phyloP scores from a whole-genome alignment of 164 flowering plant species.

The Annona squamosa region DNA sequence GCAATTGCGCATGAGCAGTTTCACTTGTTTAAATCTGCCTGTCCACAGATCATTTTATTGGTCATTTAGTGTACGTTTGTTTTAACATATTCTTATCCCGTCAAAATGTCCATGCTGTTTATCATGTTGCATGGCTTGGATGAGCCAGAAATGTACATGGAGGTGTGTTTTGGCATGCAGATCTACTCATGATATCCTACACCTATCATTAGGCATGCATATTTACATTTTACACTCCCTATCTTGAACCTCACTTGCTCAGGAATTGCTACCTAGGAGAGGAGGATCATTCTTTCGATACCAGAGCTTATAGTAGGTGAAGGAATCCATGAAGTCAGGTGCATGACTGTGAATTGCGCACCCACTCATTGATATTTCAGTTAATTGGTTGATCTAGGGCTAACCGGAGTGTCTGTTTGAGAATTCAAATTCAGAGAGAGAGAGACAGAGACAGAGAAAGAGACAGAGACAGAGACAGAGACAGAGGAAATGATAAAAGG shows the following conservation, averaged over 20 bases:
- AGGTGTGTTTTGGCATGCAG: not conserved
- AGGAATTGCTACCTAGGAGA: constrained; percentile 84
- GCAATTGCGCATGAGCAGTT: too few species aligned
- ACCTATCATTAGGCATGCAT: not conserved
- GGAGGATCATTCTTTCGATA: constrained; percentile 24
- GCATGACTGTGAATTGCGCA: constrained; percentile 35
- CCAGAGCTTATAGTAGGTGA: constrained; percentile 38
- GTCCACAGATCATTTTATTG: not conserved
- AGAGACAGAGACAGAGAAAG: constrained; percentile 1
- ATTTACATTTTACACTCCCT: not conserved
- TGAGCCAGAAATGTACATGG: too few species aligned
- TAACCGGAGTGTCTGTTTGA: constrained; percentile 34
- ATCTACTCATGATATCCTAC: not conserved
- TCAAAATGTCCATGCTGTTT: too few species aligned
- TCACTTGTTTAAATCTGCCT: not conserved
- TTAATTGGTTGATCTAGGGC: constrained; percentile 38
- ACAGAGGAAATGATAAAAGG: constrained; percentile 31
- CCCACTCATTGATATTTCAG: constrained; percentile 21
- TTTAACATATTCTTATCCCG: not conserved
- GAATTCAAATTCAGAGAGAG: constrained; percentile 24
- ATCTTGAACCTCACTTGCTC: constrained; percentile 20
- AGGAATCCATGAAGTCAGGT: constrained; percentile 31
- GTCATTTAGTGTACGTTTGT: not conserved
- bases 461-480: not conserved
- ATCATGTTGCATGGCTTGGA: too few species aligned